phyloP scores from a whole-genome alignment of 108 stramenopile genomes.

The Pseudonitzschia pungens region DNA sequence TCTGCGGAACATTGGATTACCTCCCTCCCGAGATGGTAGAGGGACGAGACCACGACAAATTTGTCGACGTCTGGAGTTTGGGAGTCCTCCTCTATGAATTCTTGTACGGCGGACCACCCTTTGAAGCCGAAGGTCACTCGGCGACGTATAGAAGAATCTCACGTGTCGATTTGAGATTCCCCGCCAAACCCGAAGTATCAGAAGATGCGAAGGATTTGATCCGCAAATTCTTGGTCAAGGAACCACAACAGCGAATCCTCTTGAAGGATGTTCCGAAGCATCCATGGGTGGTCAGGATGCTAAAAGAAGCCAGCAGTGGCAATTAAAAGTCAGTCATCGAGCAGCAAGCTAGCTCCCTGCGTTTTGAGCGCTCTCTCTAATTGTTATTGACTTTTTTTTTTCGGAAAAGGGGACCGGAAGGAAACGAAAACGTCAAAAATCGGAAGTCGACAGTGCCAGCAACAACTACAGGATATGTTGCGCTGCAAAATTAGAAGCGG shows the following conservation, averaged over 20 bases:
- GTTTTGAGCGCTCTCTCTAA: neutral
- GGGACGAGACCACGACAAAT: slow-evolving; percentile 85
- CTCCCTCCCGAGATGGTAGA: slow-evolving; percentile 99
- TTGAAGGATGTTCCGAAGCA: slow-evolving; percentile 85
- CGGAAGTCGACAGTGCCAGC: too few relatives aligned
- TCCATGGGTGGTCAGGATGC: slow-evolving; percentile 75
- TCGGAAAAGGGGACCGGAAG: neutral
- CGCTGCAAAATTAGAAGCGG: neutral
- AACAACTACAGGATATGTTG: too few relatives aligned
- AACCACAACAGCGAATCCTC: slow-evolving; percentile 82
- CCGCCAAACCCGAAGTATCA: slow-evolving; percentile 60
- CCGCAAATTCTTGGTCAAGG: slow-evolving; percentile 85
- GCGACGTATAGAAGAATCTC: slow-evolving; percentile 94
- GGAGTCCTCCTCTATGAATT: slow-evolving; percentile 97
- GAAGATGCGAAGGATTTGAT: slow-evolving; percentile 95
- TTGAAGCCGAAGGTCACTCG: slow-evolving; percentile 92
- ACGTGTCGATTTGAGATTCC: slow-evolving; percentile 92
- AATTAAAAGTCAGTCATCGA: neutral
- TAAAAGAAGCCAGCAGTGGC: neutral
- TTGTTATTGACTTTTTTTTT: neutral
- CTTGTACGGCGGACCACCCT: slow-evolving; percentile 92
- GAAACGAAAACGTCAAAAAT: neutral
- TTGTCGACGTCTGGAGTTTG: slow-evolving; percentile 92
- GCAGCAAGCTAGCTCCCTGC: neutral
- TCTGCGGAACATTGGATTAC: slow-evolving; percentile 99